A percentile compares a stretch with the other conserved stretches of the same genome.
phyloP scores from a whole-genome alignment of 1,284 basidiomycete genomes.

The Fomitopsis schrenkii region DNA sequence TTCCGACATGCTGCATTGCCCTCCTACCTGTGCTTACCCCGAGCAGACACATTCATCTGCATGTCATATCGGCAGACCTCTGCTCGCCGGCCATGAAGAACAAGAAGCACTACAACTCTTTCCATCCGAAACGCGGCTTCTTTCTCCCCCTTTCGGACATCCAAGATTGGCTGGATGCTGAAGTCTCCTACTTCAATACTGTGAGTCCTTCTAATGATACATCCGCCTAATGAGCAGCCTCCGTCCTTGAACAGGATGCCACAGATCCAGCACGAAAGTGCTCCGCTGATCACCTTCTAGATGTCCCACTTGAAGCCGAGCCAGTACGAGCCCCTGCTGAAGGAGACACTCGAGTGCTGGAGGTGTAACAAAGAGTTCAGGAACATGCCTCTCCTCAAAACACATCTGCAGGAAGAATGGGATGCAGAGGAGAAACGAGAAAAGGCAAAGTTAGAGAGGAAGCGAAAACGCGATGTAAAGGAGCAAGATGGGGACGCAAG shows the following conservation, averaged over 20 bases:
- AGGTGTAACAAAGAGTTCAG: conserved; percentile 57
- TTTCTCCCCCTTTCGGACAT: conserved; percentile 81
- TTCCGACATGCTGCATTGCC: background rate
- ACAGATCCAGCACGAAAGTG: background rate
- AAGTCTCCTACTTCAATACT: conserved; percentile 44
- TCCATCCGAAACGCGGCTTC: conserved; percentile 84
- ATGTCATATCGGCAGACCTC: conserved; percentile 85
- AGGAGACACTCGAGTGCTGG: conserved; percentile 66
- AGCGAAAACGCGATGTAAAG: conserved; percentile 11
- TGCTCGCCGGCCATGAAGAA: conserved; percentile 73
- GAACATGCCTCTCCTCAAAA: conserved; percentile 77
- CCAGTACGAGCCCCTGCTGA: conserved; percentile 64
- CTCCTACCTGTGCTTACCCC: background rate
- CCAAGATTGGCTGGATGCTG: conserved; percentile 68
- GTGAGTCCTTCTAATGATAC: conserved; percentile 32
- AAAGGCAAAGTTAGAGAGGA: conserved; percentile 28
- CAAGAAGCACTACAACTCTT: conserved; percentile 95
- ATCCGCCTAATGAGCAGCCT: background rate
- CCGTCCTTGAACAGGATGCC: background rate
- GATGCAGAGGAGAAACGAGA: conserved; percentile 35
- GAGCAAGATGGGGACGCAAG: background rate
- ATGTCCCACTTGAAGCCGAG: conserved; percentile 46
- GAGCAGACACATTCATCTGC: conserved; percentile 81
- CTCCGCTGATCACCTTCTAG: conserved; percentile 29
- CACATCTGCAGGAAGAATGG: conserved; percentile 66